Evolutionary conservation across 73 alveolate species (phyloP).

Genomic region (Diophrys appendiculata): DNA sequence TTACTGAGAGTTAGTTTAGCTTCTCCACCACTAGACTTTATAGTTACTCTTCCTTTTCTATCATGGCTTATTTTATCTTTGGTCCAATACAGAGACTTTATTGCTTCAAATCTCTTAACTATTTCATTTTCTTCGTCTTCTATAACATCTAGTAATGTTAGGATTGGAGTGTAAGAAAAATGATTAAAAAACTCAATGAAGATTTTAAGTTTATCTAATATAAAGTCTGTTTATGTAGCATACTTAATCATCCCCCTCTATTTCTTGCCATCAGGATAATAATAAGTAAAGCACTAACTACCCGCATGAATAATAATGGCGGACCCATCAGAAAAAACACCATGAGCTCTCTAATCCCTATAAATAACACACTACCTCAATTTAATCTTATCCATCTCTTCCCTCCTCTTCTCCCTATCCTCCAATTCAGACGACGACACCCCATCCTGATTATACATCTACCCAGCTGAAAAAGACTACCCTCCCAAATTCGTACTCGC

Average conservation of each 20-base stretch:
- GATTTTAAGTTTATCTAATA: background rate
- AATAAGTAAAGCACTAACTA: background rate
- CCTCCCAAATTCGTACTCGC: too few species aligned
- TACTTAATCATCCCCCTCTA: background rate
- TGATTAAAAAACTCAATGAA: background rate
- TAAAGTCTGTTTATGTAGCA: background rate
- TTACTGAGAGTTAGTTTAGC: background rate
- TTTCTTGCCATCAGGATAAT: background rate
- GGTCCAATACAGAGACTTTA: background rate
- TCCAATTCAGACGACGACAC: too few species aligned
- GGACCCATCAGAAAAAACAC: background rate
- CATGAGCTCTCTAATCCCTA: background rate
- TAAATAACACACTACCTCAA: conserved; percentile 7
- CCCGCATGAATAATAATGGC: background rate
- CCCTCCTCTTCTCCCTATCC: conserved; percentile 15
- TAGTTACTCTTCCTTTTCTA: background rate
- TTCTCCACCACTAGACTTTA: background rate
- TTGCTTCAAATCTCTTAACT: background rate
- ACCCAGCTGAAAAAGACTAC: too few species aligned
- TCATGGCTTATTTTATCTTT: background rate
- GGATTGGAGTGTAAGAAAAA: background rate
- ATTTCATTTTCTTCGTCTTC: background rate
- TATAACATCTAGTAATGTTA: too few species aligned
- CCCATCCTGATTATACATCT: too few species aligned
- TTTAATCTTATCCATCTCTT: conserved; percentile 12